A percentile compares a stretch with the other conserved stretches of the same genome.
Conservation (phyloP, 2,329 filamentous ascomycete species). For the Fusarium tanahbumbuense region DNA sequence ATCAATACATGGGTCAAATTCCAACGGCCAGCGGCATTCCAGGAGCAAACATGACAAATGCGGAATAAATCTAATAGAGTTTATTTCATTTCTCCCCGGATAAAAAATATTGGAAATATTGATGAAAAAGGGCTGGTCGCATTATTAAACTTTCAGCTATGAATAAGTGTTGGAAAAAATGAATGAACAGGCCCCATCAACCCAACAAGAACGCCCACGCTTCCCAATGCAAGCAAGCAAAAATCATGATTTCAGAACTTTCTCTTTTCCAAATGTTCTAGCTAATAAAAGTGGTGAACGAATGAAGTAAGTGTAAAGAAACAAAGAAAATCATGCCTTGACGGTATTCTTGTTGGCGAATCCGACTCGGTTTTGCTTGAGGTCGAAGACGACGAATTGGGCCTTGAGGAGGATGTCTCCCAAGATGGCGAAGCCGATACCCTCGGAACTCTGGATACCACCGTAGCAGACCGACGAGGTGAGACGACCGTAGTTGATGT, state of each 20-base stretch:
- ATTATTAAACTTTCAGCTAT: conserved; percentile 31
- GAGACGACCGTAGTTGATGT: conserved; percentile 53
- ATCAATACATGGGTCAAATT: conserved; percentile 2
- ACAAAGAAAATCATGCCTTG: background rate
- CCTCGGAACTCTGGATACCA: conserved; percentile 53
- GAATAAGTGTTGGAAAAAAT: conserved; percentile 2
- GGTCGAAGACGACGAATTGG: conserved; percentile 58
- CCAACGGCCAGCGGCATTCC: background rate
- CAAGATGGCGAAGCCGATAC: conserved; percentile 54
- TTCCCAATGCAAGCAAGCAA: conserved; percentile 33
- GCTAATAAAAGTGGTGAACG: background rate
- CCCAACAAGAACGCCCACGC: conserved; percentile 35
- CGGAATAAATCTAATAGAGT: conserved; percentile 12
- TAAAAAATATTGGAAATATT: background rate
- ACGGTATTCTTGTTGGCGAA: conserved; percentile 54
- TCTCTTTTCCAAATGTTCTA: background rate
- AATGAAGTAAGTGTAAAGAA: background rate
- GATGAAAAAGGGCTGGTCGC: conserved; percentile 8
- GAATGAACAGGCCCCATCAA: background rate
- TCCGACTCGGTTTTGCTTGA: conserved; percentile 48
- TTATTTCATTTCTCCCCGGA: conserved; percentile 1
- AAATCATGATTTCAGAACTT: background rate
- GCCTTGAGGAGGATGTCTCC: conserved; percentile 58
- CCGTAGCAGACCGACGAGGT: conserved; percentile 50
- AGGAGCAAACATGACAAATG: conserved; percentile 9